Conservation (phyloP, 1,284 basidiomycete genomes). For the Pyrrhoderma noxium region DNA sequence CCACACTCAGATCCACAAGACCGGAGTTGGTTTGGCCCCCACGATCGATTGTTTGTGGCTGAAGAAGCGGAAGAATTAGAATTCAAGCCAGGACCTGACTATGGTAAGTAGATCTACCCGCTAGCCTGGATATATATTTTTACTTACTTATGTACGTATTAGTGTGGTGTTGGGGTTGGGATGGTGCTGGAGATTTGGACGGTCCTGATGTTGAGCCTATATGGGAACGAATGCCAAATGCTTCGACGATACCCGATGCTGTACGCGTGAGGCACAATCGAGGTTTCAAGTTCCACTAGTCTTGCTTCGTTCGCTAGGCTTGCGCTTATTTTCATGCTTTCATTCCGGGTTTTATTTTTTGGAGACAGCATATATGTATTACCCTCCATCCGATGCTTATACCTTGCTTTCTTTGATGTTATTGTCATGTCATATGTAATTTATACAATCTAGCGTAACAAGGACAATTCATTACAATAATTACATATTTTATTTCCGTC, state of each 20-base stretch:
- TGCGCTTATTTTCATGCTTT: no score
- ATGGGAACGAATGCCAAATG: conserved; percentile 81
- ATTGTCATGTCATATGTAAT: no score
- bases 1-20: conserved; percentile 93
- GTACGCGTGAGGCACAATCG: conserved; percentile 76
- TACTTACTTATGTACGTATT: conserved; percentile 26
- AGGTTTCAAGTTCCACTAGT: conserved; percentile 26
- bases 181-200: conserved; percentile 92
- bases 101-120: conserved; percentile 37
- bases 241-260: conserved; percentile 49
- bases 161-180: conserved; percentile 99
- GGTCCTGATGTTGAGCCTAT: conserved; percentile 93
- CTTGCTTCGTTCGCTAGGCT: no score
- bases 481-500: no score
- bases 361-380: no score
- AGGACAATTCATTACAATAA: no score
- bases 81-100: conserved; percentile 77
- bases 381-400: no score
- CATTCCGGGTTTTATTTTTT: no score
- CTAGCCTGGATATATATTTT: conserved; percentile 35
- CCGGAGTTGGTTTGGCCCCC: conserved; percentile 90
- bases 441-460: no score
- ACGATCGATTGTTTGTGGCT: conserved; percentile 83
- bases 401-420: no score
- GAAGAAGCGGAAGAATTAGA: conserved; percentile 75